Conservation (phyloP, 106 monocot species). For the Hemerocallis citrina region DNA sequence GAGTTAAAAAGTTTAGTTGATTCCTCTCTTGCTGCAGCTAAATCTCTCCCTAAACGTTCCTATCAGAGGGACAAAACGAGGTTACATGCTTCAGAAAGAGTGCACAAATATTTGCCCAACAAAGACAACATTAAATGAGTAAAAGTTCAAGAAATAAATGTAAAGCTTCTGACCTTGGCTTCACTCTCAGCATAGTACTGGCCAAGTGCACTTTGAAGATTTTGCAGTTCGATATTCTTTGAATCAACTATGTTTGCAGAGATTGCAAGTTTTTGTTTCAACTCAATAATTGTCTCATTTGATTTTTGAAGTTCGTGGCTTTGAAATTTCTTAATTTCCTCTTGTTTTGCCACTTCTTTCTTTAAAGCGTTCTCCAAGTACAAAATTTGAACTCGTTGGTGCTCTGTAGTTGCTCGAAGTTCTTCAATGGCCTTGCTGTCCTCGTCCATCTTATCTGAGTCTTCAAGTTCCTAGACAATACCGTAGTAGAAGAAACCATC, state of each 20-base stretch:
- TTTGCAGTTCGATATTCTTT: conserved; percentile 76
- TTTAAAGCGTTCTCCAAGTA: conserved; percentile 76
- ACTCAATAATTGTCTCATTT: conserved; percentile 48
- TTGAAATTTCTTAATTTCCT: conserved; percentile 38
- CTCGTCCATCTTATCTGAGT: conserved; percentile 95
- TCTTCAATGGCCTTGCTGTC: conserved; percentile 87
- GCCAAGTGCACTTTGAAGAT: conserved; percentile 94
- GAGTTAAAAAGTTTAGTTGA: conserved; percentile 51
- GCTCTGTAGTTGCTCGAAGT: conserved; percentile 36
- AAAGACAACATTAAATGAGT: not conserved
- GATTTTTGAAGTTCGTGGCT: conserved; percentile 50
- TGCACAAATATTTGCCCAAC: not conserved
- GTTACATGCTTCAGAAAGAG: not conserved
- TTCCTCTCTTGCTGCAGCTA: conserved; percentile 56
- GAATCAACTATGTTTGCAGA: conserved; percentile 49
- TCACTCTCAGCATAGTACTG: conserved; percentile 98
- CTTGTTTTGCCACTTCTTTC: conserved; percentile 42
- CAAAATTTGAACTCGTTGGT: conserved; percentile 58
- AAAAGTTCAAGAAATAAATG: not conserved
- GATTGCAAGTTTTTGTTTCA: conserved; percentile 51
- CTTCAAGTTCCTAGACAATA: conserved; percentile 82
- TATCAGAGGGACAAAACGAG: conserved; percentile 11
- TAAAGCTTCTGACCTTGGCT: conserved; percentile 53
- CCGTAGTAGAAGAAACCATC: conserved; percentile 57
- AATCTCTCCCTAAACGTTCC: conserved; percentile 81